Evolutionary conservation across 345 rosid genomes (phyloP).

Genomic region (Triadica sebifera): DNA sequence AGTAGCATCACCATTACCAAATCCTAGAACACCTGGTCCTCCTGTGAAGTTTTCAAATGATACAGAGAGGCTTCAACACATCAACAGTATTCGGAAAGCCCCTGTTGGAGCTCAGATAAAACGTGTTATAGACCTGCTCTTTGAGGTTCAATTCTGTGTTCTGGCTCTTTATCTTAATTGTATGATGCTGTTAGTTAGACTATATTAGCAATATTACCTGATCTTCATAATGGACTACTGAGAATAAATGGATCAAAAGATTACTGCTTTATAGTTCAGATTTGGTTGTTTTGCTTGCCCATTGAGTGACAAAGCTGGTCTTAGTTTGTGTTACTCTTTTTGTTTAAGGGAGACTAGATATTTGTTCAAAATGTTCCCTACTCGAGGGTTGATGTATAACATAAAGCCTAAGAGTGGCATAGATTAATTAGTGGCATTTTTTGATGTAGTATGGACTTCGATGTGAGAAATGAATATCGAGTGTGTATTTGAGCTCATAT

Average conservation of each 20-base stretch:
- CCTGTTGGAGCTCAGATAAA: conserved; percentile 91
- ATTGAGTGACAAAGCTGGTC: neutral
- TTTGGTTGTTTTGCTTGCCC: neutral
- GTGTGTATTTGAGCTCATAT: neutral
- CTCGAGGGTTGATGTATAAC: neutral
- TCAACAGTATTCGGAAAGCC: conserved; percentile 60
- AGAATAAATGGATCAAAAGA: neutral
- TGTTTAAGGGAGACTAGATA: neutral
- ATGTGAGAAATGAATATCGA: neutral
- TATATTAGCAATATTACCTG: neutral
- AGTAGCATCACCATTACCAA: conserved; percentile 33
- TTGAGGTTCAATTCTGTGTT: conserved; percentile 35
- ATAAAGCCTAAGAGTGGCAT: neutral
- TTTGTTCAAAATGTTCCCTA: neutral
- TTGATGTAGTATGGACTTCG: neutral
- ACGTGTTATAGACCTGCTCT: conserved; percentile 73
- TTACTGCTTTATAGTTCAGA: neutral
- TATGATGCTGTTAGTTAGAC: neutral
- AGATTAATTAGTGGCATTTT: neutral
- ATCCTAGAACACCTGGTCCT: conserved; percentile 44
- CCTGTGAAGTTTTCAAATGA: conserved; percentile 67
- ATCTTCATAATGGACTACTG: neutral
- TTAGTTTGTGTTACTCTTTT: neutral
- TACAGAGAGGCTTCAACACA: conserved; percentile 65
- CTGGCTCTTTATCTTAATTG: neutral